Conservation (phyloP, 768 basidiomycete genomes). For the Cyathus striatus region DNA sequence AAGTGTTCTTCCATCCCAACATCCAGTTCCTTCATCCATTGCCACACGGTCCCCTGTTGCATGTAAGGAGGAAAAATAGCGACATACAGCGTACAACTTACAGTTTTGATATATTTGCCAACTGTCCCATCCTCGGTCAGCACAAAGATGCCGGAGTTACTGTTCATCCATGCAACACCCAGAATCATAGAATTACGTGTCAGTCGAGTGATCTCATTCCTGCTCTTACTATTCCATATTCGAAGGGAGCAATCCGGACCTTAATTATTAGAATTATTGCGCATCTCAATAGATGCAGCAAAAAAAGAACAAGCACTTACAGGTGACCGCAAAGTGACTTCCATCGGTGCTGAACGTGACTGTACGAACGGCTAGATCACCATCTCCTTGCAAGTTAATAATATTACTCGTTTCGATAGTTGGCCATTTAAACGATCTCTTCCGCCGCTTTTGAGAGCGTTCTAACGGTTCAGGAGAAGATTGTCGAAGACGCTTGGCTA, state of each 20-base stretch:
- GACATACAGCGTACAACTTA: constrained; percentile 24
- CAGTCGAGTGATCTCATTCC: constrained; percentile 51
- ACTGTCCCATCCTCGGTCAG: constrained; percentile 53
- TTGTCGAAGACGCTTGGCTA: constrained; percentile 16
- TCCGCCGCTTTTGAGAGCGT: constrained; percentile 1
- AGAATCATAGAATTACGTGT: constrained; percentile 44
- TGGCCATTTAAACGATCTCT: constrained; percentile 34
- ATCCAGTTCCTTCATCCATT: constrained; percentile 52
- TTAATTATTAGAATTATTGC: constrained; percentile 20
- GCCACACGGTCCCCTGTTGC: no score
- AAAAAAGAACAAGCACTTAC: constrained; percentile 29
- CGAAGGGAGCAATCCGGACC: constrained; percentile 58
- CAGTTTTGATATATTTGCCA: constrained; percentile 54
- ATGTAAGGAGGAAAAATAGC: no score
- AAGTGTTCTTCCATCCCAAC: constrained; percentile 32
- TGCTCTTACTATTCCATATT: constrained; percentile 49
- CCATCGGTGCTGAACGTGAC: constrained; percentile 53
- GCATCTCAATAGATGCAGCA: not conserved
- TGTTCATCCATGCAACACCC: constrained; percentile 55
- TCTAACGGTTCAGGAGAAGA: constrained; percentile 4
- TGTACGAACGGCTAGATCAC: constrained; percentile 37
- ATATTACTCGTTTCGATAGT: constrained; percentile 32
- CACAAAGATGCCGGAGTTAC: constrained; percentile 50
- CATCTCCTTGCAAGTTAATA: constrained; percentile 37
- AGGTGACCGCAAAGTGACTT: constrained; percentile 49